Conservation (phyloP, 2,329 filamentous ascomycete species). For the Cladophialophora chaetospira region DNA sequence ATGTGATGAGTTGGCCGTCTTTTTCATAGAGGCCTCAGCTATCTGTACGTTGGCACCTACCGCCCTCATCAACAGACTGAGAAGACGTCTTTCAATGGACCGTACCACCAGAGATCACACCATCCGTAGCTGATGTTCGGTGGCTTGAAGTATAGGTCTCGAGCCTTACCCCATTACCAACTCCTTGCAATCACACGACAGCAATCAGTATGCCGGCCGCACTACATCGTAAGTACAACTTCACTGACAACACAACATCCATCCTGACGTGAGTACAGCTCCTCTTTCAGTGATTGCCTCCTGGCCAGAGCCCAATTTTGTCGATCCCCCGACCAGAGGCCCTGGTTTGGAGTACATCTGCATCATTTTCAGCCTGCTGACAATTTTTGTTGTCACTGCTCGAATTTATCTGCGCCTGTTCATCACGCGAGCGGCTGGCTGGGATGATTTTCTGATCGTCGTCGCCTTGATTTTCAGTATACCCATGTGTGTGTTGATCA, state of each 20-base stretch:
- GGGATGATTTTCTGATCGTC: constrained; percentile 28
- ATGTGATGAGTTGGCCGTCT: too few relatives aligned
- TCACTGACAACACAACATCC: background rate
- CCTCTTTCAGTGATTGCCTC: constrained; percentile 24
- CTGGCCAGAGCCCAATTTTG: constrained; percentile 38
- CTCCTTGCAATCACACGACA: background rate
- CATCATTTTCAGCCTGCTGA: constrained; percentile 33
- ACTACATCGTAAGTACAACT: constrained; percentile 20
- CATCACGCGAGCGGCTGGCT: constrained; percentile 30
- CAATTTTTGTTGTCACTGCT: constrained; percentile 28
- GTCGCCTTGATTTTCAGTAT: constrained; percentile 18
- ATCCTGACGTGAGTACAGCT: constrained; percentile 8
- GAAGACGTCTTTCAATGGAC: too few relatives aligned
- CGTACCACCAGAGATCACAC: background rate
- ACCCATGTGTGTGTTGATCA: constrained; percentile 23
- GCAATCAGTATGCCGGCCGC: constrained; percentile 22
- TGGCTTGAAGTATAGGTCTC: background rate
- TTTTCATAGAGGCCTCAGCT: too few relatives aligned
- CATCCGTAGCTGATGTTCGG: background rate
- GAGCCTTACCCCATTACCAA: background rate
- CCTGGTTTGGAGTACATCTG: constrained; percentile 31
- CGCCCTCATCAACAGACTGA: too few relatives aligned
- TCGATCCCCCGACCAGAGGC: constrained; percentile 35
- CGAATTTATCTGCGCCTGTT: constrained; percentile 36
- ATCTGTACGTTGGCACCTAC: too few relatives aligned